phyloP scores from a whole-genome alignment of 2,329 filamentous ascomycete genomes.

The Colletotrichum siamense region DNA sequence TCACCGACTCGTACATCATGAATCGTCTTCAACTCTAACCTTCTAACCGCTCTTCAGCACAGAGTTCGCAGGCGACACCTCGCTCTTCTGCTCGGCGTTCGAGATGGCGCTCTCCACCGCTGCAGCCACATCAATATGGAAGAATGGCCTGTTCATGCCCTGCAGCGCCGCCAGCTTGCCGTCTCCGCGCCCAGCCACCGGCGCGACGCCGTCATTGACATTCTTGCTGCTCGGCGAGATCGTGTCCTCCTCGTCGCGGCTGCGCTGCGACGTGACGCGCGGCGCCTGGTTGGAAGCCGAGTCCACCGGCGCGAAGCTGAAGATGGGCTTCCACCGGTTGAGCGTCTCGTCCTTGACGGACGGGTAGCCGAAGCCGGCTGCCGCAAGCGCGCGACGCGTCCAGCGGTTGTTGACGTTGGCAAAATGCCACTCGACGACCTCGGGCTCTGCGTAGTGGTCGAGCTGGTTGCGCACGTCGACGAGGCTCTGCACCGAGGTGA shows the following conservation, averaged over 20 bases:
- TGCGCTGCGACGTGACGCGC: constrained; percentile 8
- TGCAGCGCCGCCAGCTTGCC: constrained; percentile 41
- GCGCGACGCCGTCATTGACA: constrained; percentile 13
- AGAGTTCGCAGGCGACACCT: constrained; percentile 8
- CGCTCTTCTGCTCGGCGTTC: constrained; percentile 31
- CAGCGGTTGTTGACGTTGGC: constrained; percentile 60
- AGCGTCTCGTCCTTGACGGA: constrained; percentile 31
- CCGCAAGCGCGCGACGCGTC: constrained; percentile 61
- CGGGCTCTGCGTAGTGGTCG: constrained; percentile 55
- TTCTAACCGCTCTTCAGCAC: constrained; percentile 16
- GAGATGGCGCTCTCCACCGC: constrained; percentile 50
- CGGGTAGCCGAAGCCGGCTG: constrained; percentile 60
- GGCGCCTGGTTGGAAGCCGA: constrained; percentile 11
- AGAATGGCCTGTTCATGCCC: constrained; percentile 56
- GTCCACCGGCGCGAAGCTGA: constrained; percentile 34
- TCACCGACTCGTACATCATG: background rate
- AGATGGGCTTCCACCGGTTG: constrained; percentile 36
- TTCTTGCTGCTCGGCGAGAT: constrained; percentile 13
- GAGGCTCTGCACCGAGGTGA: constrained; percentile 62
- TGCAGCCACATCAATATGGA: constrained; percentile 57
- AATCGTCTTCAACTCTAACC: background rate
- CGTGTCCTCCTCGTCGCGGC: constrained; percentile 22
- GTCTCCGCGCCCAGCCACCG: constrained; percentile 19
- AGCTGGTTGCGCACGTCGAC: constrained; percentile 60
- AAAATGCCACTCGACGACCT: constrained; percentile 58